Percentiles rank a stretch among this genome's conserved stretches.
Conservation (phyloP, 257 asterid species). For the Nicotiana obtusifolia region DNA sequence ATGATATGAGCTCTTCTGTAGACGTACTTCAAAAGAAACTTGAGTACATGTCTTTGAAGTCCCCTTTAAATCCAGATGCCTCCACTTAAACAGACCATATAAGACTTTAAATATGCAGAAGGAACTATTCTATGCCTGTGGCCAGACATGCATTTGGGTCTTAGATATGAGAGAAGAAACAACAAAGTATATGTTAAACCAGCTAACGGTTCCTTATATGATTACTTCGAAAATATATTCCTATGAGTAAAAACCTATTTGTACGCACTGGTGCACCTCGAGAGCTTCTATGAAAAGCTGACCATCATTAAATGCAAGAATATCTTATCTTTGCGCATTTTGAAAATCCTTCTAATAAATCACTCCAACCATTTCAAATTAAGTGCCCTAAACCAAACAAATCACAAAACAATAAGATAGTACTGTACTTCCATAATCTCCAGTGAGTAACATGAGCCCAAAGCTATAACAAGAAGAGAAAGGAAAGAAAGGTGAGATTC, state of each 20-base stretch:
- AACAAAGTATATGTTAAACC: background rate
- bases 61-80: background rate
- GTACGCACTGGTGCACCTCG: background rate
- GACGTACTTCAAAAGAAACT: background rate
- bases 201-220: background rate
- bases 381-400: background rate
- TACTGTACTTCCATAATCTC: background rate
- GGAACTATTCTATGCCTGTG: background rate
- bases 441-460: background rate
- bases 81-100: background rate
- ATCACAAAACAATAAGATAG: background rate
- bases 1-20: background rate
- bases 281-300: background rate
- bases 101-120: background rate
- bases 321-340: background rate
- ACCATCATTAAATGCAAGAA: background rate
- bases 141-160: background rate
- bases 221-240: background rate
- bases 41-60: background rate
- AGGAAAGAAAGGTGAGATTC: background rate
- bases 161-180: background rate
- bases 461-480: background rate
- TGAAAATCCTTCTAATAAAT: background rate
- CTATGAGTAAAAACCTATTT: background rate
- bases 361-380: background rate